phyloP scores from a whole-genome alignment of 441 rosid genomes.

The Omphalea diandra region DNA sequence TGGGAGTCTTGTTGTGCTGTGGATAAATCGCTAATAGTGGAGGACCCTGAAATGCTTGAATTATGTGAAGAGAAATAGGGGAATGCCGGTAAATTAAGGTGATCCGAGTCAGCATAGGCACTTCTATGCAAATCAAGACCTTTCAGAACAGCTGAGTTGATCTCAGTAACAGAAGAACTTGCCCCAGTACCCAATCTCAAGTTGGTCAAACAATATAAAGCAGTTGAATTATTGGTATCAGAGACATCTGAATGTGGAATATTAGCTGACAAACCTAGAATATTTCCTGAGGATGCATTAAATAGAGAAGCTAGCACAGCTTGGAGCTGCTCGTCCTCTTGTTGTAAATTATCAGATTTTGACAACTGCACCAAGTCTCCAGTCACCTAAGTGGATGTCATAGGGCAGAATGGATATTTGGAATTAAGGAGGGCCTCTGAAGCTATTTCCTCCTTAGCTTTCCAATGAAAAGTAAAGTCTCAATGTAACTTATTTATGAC shows the following conservation, averaged over 20 bases:
- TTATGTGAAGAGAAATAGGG: constrained; percentile 74
- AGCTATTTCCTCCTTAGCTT: constrained; percentile 38
- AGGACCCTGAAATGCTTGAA: constrained; percentile 68
- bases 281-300: constrained; percentile 59
- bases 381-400: constrained; percentile 56
- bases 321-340: constrained; percentile 70
- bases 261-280: constrained; percentile 33
- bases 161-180: constrained; percentile 73
- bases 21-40: constrained; percentile 59
- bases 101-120: constrained; percentile 28
- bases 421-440: constrained; percentile 52
- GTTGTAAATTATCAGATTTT: constrained; percentile 69
- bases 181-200: constrained; percentile 76
- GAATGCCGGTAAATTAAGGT: constrained; percentile 48
- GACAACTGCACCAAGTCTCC: constrained; percentile 66
- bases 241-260: constrained; percentile 50
- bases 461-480: constrained; percentile 23
- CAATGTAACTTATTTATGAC: not conserved
- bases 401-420: constrained; percentile 44
- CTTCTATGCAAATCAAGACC: constrained; percentile 76
- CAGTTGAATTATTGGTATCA: constrained; percentile 55
- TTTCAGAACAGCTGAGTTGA: constrained; percentile 64
- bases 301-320: constrained; percentile 62
- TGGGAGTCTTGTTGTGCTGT: constrained; percentile 53
- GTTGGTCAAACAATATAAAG: constrained; percentile 60